These are phyloP conservation scores for Sporothrix inflata DNA, from an alignment of 2,329 filamentous ascomycete genomes.

Conservation along the genomic window DNA sequence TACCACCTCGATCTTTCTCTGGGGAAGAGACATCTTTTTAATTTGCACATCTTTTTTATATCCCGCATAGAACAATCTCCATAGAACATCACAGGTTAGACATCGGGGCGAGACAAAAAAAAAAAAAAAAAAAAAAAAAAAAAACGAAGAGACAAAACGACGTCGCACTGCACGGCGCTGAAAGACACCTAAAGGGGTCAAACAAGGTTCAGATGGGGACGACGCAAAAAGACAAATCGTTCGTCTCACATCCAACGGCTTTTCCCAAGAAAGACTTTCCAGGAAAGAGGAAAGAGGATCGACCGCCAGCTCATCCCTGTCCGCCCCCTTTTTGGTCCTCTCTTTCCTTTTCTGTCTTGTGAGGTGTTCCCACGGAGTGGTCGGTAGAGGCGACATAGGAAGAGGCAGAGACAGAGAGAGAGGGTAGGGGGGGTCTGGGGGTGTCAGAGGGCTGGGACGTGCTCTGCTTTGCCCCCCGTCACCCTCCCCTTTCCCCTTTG, in stretches of 20 bases:
- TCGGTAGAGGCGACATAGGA: no score
- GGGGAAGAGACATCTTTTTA: no score
- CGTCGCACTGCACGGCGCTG: not conserved
- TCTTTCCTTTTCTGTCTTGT: conserved; percentile 4
- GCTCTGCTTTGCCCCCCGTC: not conserved
- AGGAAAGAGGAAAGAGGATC: conserved; percentile 5
- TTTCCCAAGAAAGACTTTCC: not conserved
- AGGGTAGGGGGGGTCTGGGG: not conserved
- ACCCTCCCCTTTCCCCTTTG: not conserved
- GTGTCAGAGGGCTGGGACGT: conserved; percentile 10
- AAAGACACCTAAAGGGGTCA: conserved; percentile 19
- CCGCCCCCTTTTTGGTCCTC: not conserved
- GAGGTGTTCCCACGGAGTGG: not conserved
- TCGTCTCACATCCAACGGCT: not conserved
- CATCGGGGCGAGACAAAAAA: not conserved
- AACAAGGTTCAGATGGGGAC: not conserved
- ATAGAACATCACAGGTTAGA: not conserved
- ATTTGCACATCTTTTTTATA: conserved; percentile 3
- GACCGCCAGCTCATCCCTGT: conserved; percentile 1
- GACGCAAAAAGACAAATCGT: not conserved
- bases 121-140: not conserved
- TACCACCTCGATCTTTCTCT: not conserved
- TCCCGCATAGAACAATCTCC: not conserved
- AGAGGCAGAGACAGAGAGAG: not conserved
- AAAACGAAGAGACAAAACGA: not conserved